Evolutionary conservation across 805 yeast genomes (phyloP), one percentile per base, ranked within the genome.

Genomic region (Yarrowia yakushimensis): DNA sequence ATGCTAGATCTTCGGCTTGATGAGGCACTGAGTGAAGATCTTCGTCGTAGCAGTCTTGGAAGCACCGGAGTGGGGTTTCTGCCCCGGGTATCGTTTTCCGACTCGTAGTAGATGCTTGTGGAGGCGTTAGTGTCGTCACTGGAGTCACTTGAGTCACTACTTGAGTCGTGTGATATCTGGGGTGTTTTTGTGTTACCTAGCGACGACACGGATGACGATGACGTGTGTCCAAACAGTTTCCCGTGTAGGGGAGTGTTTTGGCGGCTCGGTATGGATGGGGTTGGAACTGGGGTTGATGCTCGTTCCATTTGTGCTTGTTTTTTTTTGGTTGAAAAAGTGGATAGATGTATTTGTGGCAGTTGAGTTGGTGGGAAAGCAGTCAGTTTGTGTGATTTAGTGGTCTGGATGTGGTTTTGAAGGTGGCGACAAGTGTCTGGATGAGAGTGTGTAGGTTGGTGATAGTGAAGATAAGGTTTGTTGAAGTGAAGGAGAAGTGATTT

Each of bases 61-160:
- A 48, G 41, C 12, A 48, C 41, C 1, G 41, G 41, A 2, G 28
- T 34, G 22, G 57, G 57, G 9, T 48, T 48, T n/a, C 57, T 22
- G 9, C 57, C 57, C 3, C 57, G 18, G 9, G 57, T 48, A n/a
- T 48, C 57, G 57, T 48, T 48, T 13, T 27, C 45, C 3, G 23
- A 17, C 31, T 30, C 52, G 34, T 48, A 48, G 41, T 48, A 48
- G 20, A 48, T 52, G 25, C 50, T 30, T 11, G 60, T 42, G 22
- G 60, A 61, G 13, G 62, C 62, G 37, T 46, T 55, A 0, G 54
- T 55, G 12, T 42, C 61, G 57, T 55, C 61, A 20, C 27, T 39
- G 23, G 20, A 10, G 34, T 55, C 54, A 10, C 37, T 34, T 11
- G 20, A n/a, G 37, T 61, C 60, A 8, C 41, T 33, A 33, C 41